These are phyloP conservation scores for Adenanthera pavonina DNA, from an alignment of 306 rosid genomes.

Conservation along the genomic window DNA sequence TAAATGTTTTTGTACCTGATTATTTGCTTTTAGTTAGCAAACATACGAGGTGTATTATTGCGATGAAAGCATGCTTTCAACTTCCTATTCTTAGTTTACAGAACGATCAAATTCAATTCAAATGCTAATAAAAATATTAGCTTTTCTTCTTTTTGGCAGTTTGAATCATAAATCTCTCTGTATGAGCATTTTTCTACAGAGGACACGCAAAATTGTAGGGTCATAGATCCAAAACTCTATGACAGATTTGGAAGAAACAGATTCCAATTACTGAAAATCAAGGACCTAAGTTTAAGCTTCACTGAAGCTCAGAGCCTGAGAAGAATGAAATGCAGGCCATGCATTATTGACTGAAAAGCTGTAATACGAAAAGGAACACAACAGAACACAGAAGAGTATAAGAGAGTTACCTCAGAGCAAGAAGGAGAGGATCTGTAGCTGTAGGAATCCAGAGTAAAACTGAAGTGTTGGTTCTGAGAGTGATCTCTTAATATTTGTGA, in stretches of 20 bases:
- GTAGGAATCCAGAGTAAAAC: slow-evolving; percentile 23
- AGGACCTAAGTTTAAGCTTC: neutral
- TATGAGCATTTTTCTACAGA: neutral
- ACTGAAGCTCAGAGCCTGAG: neutral
- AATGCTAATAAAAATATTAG: neutral
- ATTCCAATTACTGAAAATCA: neutral
- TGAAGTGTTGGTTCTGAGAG: slow-evolving; percentile 28
- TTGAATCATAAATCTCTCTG: neutral
- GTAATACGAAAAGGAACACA: neutral
- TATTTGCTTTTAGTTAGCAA: slow-evolving; percentile 13
- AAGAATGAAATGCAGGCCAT: neutral
- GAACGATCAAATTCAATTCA: slow-evolving; percentile 31
- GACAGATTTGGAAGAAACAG: neutral
- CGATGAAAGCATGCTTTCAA: neutral
- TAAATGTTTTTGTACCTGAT: neutral
- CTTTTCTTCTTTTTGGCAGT: neutral
- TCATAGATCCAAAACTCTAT: neutral
- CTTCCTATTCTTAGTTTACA: neutral
- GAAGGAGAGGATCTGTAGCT: slow-evolving; percentile 3
- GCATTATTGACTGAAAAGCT: neutral
- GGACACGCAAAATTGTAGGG: neutral
- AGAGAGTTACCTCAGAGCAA: slow-evolving; percentile 38
- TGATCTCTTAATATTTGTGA: slow-evolving; percentile 22
- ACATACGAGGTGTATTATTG: neutral
- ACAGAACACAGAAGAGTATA: slow-evolving; percentile 1